Evolutionary conservation across 306 rosid genomes (phyloP), one percentile per base, ranked within the genome.

Genomic region (Acmispon strigosus): DNA sequence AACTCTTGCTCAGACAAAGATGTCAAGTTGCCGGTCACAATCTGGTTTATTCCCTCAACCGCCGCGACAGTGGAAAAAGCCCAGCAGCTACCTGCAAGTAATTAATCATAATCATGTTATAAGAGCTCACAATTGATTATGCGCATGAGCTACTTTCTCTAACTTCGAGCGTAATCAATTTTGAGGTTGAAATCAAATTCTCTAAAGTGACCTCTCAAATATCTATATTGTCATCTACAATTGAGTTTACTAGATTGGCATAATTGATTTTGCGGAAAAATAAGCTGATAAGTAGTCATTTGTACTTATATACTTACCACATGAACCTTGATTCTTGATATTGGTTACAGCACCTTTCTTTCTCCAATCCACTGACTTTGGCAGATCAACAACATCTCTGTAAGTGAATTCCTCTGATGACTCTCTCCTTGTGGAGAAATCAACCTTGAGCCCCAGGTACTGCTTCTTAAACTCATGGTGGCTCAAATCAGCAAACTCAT

Each of bases 311-410:
- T 66, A 62, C 81, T 70, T 79, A 89, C 96, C 96, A 10, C 92
- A 89, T 76, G 89, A 85, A 5, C 96, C 96, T 75, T 89, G 96
- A 57, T 89, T 89, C 77, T 86, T 86, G 61, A 86, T 85, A 0
- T 12, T 27, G 49, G 90, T 79, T 3, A 89, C 96, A 10, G 89
- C 91, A n/a, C 91, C 96, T 79, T 89, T 86, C 85, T 78, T 86
- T 73, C 96, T 86, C 91, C 96, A 86, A 42, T 86, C 91, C 43
- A 89, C 86, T 1, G 96, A 89, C 57, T 86, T 84, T 4, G 89
- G 91, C 78, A 83, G 84, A 51, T 82, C 81, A 39, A 67, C 84
- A 32, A 27, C 1, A 72, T 81, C 81, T 67, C 62, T 76, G 57
- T 84, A 80, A 48, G 54, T 45, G 78, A 84, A 80, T 14, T 86